Evolutionary conservation across 257 asterid genomes (phyloP).

Genomic region (Gentiana straminea): DNA sequence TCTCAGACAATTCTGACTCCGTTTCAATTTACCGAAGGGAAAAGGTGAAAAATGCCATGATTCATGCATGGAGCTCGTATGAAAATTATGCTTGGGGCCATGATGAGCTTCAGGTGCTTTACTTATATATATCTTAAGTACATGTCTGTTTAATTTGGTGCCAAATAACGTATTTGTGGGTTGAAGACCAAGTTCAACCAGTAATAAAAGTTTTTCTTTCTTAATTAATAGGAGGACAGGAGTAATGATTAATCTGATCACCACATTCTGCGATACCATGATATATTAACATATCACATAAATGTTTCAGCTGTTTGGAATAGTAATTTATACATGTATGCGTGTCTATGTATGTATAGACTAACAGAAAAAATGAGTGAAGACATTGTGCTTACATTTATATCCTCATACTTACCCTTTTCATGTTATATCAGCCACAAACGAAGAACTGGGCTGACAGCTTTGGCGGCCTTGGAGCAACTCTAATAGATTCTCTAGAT

Average conservation of each 20-base stretch:
- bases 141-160: background rate
- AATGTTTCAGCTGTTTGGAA: no score
- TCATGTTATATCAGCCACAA: slow-evolving; percentile 62
- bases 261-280: no score
- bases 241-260: no score
- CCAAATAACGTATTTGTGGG: no score
- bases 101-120: slow-evolving; percentile 87
- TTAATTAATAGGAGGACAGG: no score
- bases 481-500: slow-evolving; percentile 90
- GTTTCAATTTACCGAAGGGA: slow-evolving; percentile 59
- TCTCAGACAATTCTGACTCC: slow-evolving; percentile 43
- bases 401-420: slow-evolving; percentile 2
- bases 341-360: no score
- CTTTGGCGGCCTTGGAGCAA: slow-evolving; percentile 99
- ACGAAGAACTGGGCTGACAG: slow-evolving; percentile 81
- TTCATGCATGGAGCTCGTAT: slow-evolving; percentile 95
- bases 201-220: no score
- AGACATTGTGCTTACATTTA: no score
- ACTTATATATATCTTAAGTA: background rate
- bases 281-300: no score
- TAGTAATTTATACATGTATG: no score
- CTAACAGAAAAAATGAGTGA: no score
- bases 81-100: slow-evolving; percentile 99
- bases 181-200: background rate
- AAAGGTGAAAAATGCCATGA: slow-evolving; percentile 90